These are phyloP conservation scores for Mycena vulgaris DNA, from an alignment of 768 basidiomycete genomes.

Conservation along the genomic window DNA sequence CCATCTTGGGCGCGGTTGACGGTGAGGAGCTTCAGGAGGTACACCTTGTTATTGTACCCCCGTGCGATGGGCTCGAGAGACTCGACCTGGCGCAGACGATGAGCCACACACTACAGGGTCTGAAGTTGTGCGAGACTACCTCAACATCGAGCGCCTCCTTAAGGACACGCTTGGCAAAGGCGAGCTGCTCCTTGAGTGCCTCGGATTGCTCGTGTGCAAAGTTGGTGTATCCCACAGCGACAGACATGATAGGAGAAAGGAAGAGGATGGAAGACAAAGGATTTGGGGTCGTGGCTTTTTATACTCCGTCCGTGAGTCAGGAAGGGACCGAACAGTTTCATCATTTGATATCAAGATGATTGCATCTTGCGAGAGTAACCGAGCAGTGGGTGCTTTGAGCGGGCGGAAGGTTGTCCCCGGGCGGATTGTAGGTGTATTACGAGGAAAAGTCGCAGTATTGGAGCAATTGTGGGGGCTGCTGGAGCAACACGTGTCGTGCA, in stretches of 20 bases:
- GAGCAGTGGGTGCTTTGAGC: neutral
- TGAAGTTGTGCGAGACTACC: neutral
- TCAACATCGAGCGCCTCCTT: slow-evolving; percentile 28
- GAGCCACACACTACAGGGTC: neutral
- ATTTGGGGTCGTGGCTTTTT: neutral
- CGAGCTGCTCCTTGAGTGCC: slow-evolving; percentile 12
- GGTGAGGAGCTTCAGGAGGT: slow-evolving; percentile 14
- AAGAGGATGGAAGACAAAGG: neutral
- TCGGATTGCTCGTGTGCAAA: slow-evolving; percentile 31
- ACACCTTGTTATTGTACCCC: slow-evolving; percentile 31
- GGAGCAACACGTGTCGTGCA: too few relatives aligned
- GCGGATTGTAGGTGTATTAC: neutral
- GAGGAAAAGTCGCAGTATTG: neutral
- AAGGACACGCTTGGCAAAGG: slow-evolving; percentile 22
- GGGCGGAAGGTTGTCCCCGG: neutral
- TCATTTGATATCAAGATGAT: slow-evolving; percentile 25
- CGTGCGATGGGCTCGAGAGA: slow-evolving; percentile 31
- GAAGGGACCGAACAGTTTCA: slow-evolving; percentile 1
- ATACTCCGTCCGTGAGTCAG: slow-evolving; percentile 10
- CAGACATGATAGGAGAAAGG: slow-evolving; percentile 20
- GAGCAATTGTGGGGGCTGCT: neutral
- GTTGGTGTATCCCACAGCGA: slow-evolving; percentile 13
- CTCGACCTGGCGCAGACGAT: slow-evolving; percentile 13
- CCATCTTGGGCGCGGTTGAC: neutral
- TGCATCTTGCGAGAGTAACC: slow-evolving; percentile 1